phyloP scores from a whole-genome alignment of 164 flowering plant genomes.

The Vitis labrusca region DNA sequence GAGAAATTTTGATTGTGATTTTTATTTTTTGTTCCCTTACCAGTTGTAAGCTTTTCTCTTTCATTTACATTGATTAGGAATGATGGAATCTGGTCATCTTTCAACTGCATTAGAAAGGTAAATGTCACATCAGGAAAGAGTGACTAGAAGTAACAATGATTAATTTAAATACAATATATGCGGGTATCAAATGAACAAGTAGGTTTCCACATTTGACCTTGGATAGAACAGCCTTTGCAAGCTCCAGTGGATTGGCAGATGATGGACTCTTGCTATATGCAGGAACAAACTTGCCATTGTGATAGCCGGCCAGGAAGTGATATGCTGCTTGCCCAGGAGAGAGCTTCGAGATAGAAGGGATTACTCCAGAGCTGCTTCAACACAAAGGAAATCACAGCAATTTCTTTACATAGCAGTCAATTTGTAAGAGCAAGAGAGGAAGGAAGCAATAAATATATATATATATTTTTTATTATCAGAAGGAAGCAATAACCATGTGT shows the following conservation, averaged over 20 bases:
- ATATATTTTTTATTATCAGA: too few relatives aligned
- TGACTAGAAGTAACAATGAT: background rate
- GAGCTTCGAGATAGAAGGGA: slow-evolving; percentile 50
- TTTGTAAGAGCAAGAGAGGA: too few relatives aligned
- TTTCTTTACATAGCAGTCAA: background rate
- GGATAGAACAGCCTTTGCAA: slow-evolving; percentile 40
- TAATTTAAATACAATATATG: background rate
- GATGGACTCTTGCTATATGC: slow-evolving; percentile 39
- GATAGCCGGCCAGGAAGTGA: slow-evolving; percentile 59
- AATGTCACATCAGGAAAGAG: background rate
- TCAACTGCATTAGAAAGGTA: slow-evolving; percentile 36
- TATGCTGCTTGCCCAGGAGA: slow-evolving; percentile 63
- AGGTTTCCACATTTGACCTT: slow-evolving; percentile 28
- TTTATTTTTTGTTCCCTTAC: slow-evolving; percentile 22
- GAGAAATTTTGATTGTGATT: background rate
- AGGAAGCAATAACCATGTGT: background rate
- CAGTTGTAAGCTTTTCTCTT: slow-evolving; percentile 38
- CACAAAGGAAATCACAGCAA: background rate
- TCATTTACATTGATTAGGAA: slow-evolving; percentile 42
- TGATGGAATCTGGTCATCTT: slow-evolving; percentile 36
- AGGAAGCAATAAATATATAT: too few relatives aligned
- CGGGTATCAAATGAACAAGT: background rate
- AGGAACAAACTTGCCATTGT: slow-evolving; percentile 53
- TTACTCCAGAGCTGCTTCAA: slow-evolving; percentile 42
- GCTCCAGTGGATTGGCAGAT: slow-evolving; percentile 41